Evolutionary conservation across 495 filamentous ascomycete species (phyloP), one percentile per base, ranked within the genome.

Genomic region (Xylaria bambusicola): DNA sequence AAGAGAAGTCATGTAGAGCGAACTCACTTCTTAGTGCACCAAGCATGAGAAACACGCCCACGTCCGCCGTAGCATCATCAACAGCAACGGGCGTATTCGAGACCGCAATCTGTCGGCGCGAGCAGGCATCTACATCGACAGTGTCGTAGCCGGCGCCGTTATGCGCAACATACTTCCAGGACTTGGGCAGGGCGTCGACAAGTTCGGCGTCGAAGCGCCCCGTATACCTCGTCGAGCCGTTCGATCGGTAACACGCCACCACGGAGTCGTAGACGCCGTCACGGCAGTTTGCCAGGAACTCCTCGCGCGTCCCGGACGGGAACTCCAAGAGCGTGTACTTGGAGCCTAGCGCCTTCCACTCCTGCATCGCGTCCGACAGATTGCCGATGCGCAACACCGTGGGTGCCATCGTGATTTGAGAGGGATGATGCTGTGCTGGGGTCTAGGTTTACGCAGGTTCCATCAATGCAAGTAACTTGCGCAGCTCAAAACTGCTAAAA

Each of bases 141-240:
- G 91, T 89, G 63, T 94, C 90, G 68, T 94, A 94, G 2, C 90
- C 90, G 27, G 90, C 90, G 33, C 91, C 92, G 66, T 91, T 93
- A 70, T 97, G 92, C 67, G 85, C 88, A 62, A 96, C 82, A 71
- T 89, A 96, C 61, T 83, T 86, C 66, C 96, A 68, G 2, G 83
- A 86, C 29, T 71, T 65, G 1, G 92, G 92, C 2, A 93, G 72
- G 10, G 73, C 78, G 13, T 74, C 71, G n/a, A 91, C 73, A 23
- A 93, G 71, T 67, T 91, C 88, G 41, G 76, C 77, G 60, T 92
- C 83, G 18, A 92, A 68, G 2, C 76, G 69, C 0, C 93, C 93
- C 0, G 93, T 95, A 58, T 88, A 74, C 0, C 60, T 47, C 20
- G 82, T 75, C 44, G 87, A 92, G 31, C 66, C 70, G 66, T 96